Conservation (phyloP, 2,329 filamentous ascomycete genomes). For the Arthrinium phaeospermum region DNA sequence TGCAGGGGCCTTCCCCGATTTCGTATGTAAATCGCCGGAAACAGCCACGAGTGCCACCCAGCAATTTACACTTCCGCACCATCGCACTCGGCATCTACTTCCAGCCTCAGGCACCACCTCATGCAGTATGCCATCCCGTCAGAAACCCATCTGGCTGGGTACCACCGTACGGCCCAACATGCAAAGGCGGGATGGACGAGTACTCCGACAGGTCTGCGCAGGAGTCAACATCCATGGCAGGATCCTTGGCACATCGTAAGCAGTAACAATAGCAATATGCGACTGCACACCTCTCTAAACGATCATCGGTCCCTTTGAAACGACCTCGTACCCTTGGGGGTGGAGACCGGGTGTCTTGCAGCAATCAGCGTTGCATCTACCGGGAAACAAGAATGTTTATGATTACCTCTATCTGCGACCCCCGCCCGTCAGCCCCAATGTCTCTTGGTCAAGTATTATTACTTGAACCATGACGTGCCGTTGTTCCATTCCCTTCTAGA, state of each 20-base stretch:
- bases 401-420: not conserved
- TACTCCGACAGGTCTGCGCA: no score
- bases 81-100: not conserved
- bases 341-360: not conserved
- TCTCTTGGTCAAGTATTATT: not conserved
- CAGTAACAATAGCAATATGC: not conserved
- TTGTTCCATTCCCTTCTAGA: not conserved
- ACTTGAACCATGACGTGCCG: not conserved
- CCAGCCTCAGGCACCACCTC: not conserved
- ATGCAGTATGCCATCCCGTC: not conserved
- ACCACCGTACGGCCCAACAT: not conserved
- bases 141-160: not conserved
- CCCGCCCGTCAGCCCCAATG: not conserved
- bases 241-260: not conserved
- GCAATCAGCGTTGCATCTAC: not conserved
- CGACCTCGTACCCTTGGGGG: not conserved
- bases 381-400: not conserved
- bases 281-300: not conserved
- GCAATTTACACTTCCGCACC: not conserved
- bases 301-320: not conserved
- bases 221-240: not conserved
- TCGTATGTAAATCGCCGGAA: not conserved
- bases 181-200: not conserved
- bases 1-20: not conserved
- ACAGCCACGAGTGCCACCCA: not conserved